Conservation (phyloP, 805 yeast genomes). For the Saturnispora sekii region DNA sequence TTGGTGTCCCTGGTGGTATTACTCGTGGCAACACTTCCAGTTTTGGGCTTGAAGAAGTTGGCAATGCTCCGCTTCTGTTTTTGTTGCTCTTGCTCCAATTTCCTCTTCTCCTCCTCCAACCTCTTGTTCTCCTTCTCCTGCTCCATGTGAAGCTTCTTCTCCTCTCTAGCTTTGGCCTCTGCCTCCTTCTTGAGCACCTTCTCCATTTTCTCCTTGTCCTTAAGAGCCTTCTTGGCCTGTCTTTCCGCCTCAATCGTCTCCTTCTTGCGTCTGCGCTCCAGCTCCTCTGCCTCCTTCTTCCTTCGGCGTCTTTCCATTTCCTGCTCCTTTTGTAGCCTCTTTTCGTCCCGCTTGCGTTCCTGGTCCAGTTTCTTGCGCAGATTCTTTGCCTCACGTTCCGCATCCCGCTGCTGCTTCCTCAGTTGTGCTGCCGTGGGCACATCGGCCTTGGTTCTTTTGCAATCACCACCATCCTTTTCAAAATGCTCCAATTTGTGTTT, state of each 20-base stretch:
- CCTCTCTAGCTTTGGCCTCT: conserved; percentile 19
- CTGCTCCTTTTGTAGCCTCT: conserved; percentile 7
- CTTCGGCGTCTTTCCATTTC: conserved; percentile 9
- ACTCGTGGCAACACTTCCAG: neutral
- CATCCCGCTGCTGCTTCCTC: conserved; percentile 2
- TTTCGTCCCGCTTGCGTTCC: conserved; percentile 9
- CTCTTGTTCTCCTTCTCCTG: conserved; percentile 22
- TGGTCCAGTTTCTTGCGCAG: conserved; percentile 7
- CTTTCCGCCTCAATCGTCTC: conserved; percentile 13
- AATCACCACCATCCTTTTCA: too few species aligned
- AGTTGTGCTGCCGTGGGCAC: neutral
- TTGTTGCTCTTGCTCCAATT: conserved; percentile 19
- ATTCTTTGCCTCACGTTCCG: conserved; percentile 2
- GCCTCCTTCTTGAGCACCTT: conserved; percentile 22
- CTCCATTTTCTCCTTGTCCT: conserved; percentile 22
- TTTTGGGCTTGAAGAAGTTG: conserved; percentile 25
- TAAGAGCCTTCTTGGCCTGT: conserved; percentile 12
- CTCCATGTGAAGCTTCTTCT: conserved; percentile 21
- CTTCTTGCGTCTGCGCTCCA: conserved; percentile 9
- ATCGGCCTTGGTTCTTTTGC: neutral
- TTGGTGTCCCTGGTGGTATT: too few species aligned
- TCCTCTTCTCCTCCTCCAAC: conserved; percentile 20
- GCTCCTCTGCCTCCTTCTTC: conserved; percentile 12
- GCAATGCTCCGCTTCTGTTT: conserved; percentile 23
- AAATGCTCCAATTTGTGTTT: too few species aligned